phyloP scores from a whole-genome alignment of 805 yeast species.

The Zygoascus bituminiphila region DNA sequence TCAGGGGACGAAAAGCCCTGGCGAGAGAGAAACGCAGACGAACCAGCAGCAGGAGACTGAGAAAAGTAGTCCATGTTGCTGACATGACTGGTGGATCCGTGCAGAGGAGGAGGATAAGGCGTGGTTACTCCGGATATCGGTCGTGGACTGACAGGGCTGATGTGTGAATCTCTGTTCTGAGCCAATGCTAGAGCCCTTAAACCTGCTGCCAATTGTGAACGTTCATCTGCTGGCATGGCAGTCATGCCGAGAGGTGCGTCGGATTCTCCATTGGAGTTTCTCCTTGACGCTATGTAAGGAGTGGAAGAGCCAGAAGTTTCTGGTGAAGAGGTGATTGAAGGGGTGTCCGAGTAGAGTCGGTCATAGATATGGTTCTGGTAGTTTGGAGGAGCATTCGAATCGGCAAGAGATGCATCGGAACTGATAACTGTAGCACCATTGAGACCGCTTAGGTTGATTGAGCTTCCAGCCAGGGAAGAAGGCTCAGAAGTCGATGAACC shows the following conservation, averaged over 20 bases:
- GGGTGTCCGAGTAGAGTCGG: constrained; percentile 56
- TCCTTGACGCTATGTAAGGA: constrained; percentile 24
- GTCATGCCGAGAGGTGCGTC: constrained; percentile 21
- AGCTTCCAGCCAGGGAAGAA: constrained; percentile 7
- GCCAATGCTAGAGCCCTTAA: constrained; percentile 31
- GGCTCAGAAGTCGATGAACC: constrained; percentile 3
- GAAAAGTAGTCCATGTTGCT: constrained; percentile 3
- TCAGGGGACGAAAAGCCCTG: constrained; percentile 12
- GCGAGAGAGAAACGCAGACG: constrained; percentile 3
- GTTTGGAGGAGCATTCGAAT: constrained; percentile 68
- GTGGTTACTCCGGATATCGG: background rate
- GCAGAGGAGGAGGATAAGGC: constrained; percentile 1
- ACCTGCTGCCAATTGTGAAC: constrained; percentile 33
- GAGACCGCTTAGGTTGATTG: constrained; percentile 24
- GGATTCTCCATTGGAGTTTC: constrained; percentile 26
- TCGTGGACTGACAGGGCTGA: background rate
- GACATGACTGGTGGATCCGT: constrained; percentile 1
- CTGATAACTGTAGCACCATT: constrained; percentile 5
- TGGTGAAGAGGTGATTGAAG: constrained; percentile 32
- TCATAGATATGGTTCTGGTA: constrained; percentile 75
- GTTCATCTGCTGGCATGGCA: constrained; percentile 25
- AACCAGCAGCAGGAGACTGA: constrained; percentile 6
- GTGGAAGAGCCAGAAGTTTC: constrained; percentile 32
- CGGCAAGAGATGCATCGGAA: background rate
- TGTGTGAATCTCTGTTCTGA: constrained; percentile 18